Base-by-base conservation (phyloP, 2,329 filamentous ascomycete species). In the Penicillium freii region DNA sequence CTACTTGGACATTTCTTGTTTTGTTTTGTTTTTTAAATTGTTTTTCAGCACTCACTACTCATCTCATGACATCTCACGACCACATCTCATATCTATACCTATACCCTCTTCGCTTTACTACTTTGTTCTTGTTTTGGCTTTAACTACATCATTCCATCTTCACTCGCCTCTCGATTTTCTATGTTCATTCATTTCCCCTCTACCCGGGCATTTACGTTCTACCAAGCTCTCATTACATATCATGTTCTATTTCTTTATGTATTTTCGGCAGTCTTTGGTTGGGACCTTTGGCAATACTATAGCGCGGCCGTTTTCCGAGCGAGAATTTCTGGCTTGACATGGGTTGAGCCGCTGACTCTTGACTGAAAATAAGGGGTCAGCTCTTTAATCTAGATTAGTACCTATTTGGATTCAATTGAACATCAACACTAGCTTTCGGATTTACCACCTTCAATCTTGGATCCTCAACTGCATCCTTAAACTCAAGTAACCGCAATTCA, bases 41-140 rank as follows among this genome's bases (percentile, higher is more conserved):
- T 40, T 38, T 25, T 47, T 48, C 43, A 42, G 43, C 29, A 42
- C 23, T 39, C 9, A 36, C 10, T 21, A 15, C 39, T 21, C 46
- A 29, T 42, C 34, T 56, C 49, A 56, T n/a, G 54, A 56, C 29
- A 10, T 47, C 34, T 56, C 48, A 56, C 19, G 54, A 56, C 42
- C 27, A 10, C 40, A 33, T 46, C 31, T 25, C 17, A 43, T 21
- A 40, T 21, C 36, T 23, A 44, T 46, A 52, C 36, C 45, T 40
- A 56, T 56, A 56, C 54, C 54, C 54, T 36, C 29, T 42, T n/a
- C 5, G 17, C 42, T 47, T 34, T 11, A 15, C 19, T 10, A 17
- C 13, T 25, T 34, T 15, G 15, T 17, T 40, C 27, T 40, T 38
- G 5, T n/a, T 21, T 43, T 43, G 19, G 21, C 2, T 29, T 21